A percentile compares a stretch with the other conserved stretches of the same genome.
Evolutionary conservation across 164 flowering plant species (phyloP).

Genomic region (Annona squamosa): DNA sequence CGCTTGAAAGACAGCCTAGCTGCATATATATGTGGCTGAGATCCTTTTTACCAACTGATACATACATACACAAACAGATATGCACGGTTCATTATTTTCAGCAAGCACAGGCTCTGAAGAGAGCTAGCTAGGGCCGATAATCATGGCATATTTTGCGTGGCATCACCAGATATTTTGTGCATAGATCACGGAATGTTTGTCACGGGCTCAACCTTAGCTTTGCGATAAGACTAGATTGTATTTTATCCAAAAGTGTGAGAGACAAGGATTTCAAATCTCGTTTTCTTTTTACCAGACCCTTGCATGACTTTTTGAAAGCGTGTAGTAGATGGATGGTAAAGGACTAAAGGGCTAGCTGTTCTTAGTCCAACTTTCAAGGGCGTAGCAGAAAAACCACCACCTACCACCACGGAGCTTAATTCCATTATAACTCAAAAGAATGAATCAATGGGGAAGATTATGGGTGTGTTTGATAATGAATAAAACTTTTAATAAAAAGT

Average conservation of each 20-base stretch:
- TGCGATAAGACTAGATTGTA: not conserved
- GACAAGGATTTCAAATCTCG: slow-evolving; percentile 11
- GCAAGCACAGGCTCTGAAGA: too few species aligned
- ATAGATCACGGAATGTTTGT: slow-evolving; percentile 5
- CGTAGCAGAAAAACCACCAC: slow-evolving; percentile 18
- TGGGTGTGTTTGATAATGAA: too few species aligned
- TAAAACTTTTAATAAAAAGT: too few species aligned
- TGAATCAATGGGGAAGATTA: too few species aligned
- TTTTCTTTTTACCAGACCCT: slow-evolving; percentile 2
- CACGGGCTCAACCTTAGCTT: not conserved
- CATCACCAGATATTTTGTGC: not conserved
- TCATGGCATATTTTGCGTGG: slow-evolving; percentile 1
- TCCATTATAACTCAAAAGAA: not conserved
- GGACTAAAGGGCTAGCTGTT: not conserved
- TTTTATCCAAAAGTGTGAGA: slow-evolving; percentile 1
- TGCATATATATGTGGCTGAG: too few species aligned
- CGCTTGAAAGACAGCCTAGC: too few species aligned
- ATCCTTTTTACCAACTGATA: too few species aligned
- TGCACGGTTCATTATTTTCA: too few species aligned
- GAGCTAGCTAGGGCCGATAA: not conserved
- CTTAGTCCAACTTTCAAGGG: slow-evolving; percentile 24
- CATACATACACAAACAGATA: too few species aligned
- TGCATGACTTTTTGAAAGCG: slow-evolving; percentile 5
- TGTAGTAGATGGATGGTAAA: not conserved
- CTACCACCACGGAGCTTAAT: too few species aligned